Conservation (phyloP, 495 filamentous ascomycete species). For the Daldinia concentrica region DNA sequence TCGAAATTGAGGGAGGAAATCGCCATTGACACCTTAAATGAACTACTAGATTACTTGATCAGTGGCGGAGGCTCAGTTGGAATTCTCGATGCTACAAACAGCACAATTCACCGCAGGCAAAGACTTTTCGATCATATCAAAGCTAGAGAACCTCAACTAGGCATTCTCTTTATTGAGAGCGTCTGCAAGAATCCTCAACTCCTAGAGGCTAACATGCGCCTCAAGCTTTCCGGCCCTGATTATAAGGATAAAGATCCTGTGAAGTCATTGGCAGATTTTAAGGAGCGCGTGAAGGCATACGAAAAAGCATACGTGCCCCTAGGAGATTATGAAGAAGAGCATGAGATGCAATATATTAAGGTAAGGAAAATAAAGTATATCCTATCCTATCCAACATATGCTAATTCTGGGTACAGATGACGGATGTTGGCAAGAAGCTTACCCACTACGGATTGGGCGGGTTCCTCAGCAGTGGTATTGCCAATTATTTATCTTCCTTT, state of each 20-base stretch:
- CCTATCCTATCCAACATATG: not conserved
- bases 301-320: constrained; percentile 91
- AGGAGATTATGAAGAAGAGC: constrained; percentile 87
- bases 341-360: constrained; percentile 90
- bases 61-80: constrained; percentile 87
- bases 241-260: constrained; percentile 92
- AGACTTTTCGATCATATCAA: constrained; percentile 84
- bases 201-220: constrained; percentile 94
- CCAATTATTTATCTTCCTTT: constrained; percentile 94
- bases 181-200: constrained; percentile 85
- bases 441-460: constrained; percentile 89
- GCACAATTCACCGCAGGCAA: constrained; percentile 85
- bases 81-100: constrained; percentile 98
- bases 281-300: constrained; percentile 90
- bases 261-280: constrained; percentile 87
- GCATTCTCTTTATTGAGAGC: constrained; percentile 93
- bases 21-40: constrained; percentile 90
- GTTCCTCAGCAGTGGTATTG: constrained; percentile 88
- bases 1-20: constrained; percentile 88
- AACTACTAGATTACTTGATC: constrained; percentile 87
- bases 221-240: constrained; percentile 97
- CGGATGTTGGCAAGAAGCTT: constrained; percentile 94
- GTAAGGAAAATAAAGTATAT: constrained; percentile 44
- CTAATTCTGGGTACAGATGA: constrained; percentile 69
- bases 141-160: constrained; percentile 82